Percentiles rank a stretch among this genome's conserved stretches.
These are phyloP conservation scores for Ramaria sp. DNA, from an alignment of 768 basidiomycete species.

Conservation along the genomic window DNA sequence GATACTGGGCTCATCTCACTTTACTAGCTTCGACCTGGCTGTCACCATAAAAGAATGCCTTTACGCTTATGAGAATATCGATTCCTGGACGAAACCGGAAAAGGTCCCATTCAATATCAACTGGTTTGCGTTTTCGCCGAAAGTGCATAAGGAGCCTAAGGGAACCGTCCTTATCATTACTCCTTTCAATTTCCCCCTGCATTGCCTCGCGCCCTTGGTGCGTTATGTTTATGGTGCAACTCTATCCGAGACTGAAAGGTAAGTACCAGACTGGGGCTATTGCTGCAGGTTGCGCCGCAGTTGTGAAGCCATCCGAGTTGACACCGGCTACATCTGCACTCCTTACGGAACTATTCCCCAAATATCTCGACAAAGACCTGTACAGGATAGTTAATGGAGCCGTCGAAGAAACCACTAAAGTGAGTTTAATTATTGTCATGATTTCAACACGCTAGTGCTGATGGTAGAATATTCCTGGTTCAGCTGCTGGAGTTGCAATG, in stretches of 20 bases:
- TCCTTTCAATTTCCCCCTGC: constrained; percentile 31
- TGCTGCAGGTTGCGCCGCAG: constrained; percentile 63
- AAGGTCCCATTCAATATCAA: constrained; percentile 44
- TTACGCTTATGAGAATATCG: constrained; percentile 49
- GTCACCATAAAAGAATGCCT: constrained; percentile 40
- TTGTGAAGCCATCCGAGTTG: constrained; percentile 72
- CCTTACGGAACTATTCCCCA: constrained; percentile 55
- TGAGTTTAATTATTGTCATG: not conserved
- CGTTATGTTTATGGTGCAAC: constrained; percentile 16
- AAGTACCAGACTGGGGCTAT: constrained; percentile 44
- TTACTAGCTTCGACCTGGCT: constrained; percentile 50
- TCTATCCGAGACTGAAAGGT: constrained; percentile 12
- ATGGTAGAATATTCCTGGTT: not conserved
- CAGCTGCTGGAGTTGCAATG: constrained; percentile 63
- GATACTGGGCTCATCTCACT: not conserved
- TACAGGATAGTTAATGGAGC: constrained; percentile 14
- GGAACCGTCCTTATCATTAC: constrained; percentile 60
- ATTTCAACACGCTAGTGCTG: not conserved
- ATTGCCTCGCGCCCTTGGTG: constrained; percentile 58
- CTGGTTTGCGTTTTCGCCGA: constrained; percentile 49
- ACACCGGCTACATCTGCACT: constrained; percentile 45
- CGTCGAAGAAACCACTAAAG: constrained; percentile 14
- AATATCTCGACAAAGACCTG: constrained; percentile 55
- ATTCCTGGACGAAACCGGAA: constrained; percentile 65
- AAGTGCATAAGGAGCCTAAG: constrained; percentile 66